Conservation (phyloP, 1,284 basidiomycete species). For the Irpex lacteus region DNA sequence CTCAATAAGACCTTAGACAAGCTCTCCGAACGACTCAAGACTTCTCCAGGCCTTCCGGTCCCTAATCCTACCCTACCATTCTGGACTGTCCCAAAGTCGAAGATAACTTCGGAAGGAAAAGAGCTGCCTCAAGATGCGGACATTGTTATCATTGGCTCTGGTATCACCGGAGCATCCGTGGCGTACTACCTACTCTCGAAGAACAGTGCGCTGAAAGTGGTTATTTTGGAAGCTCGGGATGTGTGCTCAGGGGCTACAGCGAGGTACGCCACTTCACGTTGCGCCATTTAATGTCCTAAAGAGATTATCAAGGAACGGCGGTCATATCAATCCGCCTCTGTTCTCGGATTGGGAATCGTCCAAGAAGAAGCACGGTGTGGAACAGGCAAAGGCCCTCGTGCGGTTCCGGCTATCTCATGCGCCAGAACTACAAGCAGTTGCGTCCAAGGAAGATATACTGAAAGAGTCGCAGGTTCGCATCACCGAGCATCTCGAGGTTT, state of each 20-base stretch:
- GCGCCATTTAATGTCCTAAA: too few species aligned
- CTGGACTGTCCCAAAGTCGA: constrained; percentile 56
- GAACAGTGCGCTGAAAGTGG: constrained; percentile 37
- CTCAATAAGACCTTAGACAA: constrained; percentile 21
- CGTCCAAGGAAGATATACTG: constrained; percentile 45
- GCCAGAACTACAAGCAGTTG: constrained; percentile 41
- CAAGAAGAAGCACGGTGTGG: constrained; percentile 43
- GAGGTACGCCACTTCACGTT: constrained; percentile 39
- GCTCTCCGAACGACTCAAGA: constrained; percentile 27
- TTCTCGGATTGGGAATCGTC: constrained; percentile 59
- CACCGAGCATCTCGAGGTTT: constrained; percentile 42
- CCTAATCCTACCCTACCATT: constrained; percentile 50
- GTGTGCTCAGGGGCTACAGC: constrained; percentile 70
- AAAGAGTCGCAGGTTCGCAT: constrained; percentile 39
- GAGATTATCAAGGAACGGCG: constrained; percentile 53
- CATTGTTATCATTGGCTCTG: constrained; percentile 67
- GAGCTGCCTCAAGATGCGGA: constrained; percentile 52
- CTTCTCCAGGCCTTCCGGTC: constrained; percentile 58
- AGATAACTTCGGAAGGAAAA: constrained; percentile 42
- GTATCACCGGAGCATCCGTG: constrained; percentile 64
- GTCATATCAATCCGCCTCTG: constrained; percentile 62
- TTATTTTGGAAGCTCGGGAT: constrained; percentile 70
- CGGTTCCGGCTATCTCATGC: constrained; percentile 60
- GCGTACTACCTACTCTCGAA: constrained; percentile 50
- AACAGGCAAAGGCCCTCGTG: constrained; percentile 51